These are phyloP conservation scores for Huntiella moniliformis DNA, from an alignment of 2,329 filamentous ascomycete species.

Conservation along the genomic window DNA sequence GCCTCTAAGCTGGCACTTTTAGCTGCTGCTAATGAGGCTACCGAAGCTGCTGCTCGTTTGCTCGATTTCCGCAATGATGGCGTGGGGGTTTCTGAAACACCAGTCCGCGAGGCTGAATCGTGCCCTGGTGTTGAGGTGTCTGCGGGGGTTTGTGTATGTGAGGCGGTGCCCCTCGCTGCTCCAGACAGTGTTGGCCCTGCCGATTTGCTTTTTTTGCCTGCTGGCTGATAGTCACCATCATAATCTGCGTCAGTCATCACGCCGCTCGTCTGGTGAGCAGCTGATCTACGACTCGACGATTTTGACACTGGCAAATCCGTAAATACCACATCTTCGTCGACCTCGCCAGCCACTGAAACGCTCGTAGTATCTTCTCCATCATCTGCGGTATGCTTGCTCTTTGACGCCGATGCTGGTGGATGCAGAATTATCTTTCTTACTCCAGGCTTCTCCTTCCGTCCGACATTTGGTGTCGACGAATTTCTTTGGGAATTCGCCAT, in stretches of 20 bases:
- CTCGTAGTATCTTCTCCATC: slow-evolving; percentile 1
- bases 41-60: slow-evolving; percentile 9
- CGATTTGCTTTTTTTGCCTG: slow-evolving; percentile 4
- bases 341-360: background rate
- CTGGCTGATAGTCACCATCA: slow-evolving; percentile 7
- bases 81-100: slow-evolving; percentile 3
- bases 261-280: background rate
- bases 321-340: slow-evolving; percentile 14
- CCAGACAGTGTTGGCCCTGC: slow-evolving; percentile 5
- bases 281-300: background rate
- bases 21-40: slow-evolving; percentile 11
- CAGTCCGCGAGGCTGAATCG: background rate
- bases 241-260: background rate
- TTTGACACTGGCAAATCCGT: background rate
- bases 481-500: slow-evolving; percentile 17
- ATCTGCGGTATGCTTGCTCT: slow-evolving; percentile 15
- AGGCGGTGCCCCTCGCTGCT: slow-evolving; percentile 14
- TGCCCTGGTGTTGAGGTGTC: slow-evolving; percentile 4
- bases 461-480: background rate
- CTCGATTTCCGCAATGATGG: slow-evolving; percentile 9
- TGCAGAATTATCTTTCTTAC: slow-evolving; percentile 30
- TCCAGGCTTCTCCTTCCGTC: slow-evolving; percentile 13
- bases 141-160: slow-evolving; percentile 3
- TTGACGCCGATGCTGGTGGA: slow-evolving; percentile 18
- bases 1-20: slow-evolving; percentile 8